A percentile compares a stretch with the other conserved stretches of the same genome.
Evolutionary conservation across 495 filamentous ascomycete genomes (phyloP).

Genomic region (Trichocladium uniseriatum): DNA sequence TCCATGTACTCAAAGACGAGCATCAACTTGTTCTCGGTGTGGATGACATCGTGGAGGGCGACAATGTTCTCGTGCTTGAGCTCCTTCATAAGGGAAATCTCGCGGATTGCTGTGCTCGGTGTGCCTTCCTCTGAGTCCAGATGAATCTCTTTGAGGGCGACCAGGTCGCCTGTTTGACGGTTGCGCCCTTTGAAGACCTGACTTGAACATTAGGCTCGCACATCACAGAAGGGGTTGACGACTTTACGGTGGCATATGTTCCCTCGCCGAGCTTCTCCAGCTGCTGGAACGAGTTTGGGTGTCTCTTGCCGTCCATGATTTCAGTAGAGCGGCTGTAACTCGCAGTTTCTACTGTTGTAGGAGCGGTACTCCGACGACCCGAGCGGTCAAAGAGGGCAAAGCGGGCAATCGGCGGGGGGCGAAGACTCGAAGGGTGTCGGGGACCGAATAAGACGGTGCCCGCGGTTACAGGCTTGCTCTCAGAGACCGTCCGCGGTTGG

Average conservation of each 20-base stretch:
- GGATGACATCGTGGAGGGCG: conserved; percentile 94
- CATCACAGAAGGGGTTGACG: not conserved
- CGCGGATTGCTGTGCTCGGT: conserved; percentile 94
- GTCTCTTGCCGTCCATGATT: conserved; percentile 77
- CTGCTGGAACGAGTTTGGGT: conserved; percentile 96
- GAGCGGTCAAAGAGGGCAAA: conserved; percentile 10
- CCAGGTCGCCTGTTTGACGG: conserved; percentile 88
- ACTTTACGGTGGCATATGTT: conserved; percentile 88
- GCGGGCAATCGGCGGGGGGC: conserved; percentile 20
- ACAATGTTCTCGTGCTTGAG: conserved; percentile 98
- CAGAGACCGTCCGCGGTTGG: conserved; percentile 9
- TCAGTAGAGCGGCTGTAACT: not conserved
- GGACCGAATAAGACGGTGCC: conserved; percentile 37
- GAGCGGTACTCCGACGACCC: not conserved
- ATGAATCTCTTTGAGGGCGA: conserved; percentile 98
- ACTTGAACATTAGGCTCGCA: not conserved
- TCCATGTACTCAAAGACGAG: conserved; percentile 99
- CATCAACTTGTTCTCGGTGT: conserved; percentile 99
- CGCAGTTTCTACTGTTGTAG: not conserved
- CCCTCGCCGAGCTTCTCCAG: conserved; percentile 98
- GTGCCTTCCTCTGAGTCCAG: conserved; percentile 98
- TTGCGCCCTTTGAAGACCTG: conserved; percentile 98
- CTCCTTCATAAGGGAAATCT: conserved; percentile 98
- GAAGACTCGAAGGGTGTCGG: conserved; percentile 19
- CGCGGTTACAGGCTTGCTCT: conserved; percentile 25